Conservation (phyloP, 2,329 filamentous ascomycete species). For the Esteya vermicola region DNA sequence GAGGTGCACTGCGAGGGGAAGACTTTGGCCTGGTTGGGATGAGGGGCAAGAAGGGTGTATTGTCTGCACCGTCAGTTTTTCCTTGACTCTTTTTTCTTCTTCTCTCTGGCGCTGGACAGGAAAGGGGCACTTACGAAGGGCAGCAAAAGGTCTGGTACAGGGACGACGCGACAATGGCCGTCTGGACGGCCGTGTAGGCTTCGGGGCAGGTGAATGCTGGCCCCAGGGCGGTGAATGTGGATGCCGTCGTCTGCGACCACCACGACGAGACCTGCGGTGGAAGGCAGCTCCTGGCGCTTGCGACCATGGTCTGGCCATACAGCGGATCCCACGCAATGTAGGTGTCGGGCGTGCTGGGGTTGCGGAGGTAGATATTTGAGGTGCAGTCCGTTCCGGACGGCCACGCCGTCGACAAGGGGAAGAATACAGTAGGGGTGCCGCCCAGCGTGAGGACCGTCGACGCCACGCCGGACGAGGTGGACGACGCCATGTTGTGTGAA, state of each 20-base stretch:
- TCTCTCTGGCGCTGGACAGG: too few relatives aligned
- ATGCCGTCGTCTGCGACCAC: conserved; percentile 1
- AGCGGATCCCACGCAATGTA: conserved; percentile 6
- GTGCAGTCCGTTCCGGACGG: conserved; percentile 1
- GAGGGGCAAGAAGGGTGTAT: conserved; percentile 4
- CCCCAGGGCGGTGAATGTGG: conserved; percentile 3
- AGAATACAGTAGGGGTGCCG: conserved; percentile 7
- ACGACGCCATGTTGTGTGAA: too few relatives aligned
- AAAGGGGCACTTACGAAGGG: conserved; percentile 3
- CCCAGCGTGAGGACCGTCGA: conserved; percentile 3
- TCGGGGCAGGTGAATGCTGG: conserved; percentile 2
- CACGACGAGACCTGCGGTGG: conserved; percentile 2
- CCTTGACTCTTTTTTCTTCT: background rate
- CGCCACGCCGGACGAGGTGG: background rate
- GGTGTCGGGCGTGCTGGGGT: conserved; percentile 2
- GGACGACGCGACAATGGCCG: conserved; percentile 3
- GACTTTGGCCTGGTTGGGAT: background rate
- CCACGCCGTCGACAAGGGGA: conserved; percentile 3
- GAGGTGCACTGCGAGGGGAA: conserved; percentile 6
- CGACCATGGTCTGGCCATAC: background rate
- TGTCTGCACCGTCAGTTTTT: background rate
- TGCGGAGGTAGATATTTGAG: conserved; percentile 5
- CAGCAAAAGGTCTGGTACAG: conserved; percentile 5
- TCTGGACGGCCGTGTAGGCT: conserved; percentile 3
- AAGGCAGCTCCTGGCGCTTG: background rate